Base-by-base conservation (phyloP, 768 basidiomycete genomes). In the Lyophyllum shimeji region DNA sequence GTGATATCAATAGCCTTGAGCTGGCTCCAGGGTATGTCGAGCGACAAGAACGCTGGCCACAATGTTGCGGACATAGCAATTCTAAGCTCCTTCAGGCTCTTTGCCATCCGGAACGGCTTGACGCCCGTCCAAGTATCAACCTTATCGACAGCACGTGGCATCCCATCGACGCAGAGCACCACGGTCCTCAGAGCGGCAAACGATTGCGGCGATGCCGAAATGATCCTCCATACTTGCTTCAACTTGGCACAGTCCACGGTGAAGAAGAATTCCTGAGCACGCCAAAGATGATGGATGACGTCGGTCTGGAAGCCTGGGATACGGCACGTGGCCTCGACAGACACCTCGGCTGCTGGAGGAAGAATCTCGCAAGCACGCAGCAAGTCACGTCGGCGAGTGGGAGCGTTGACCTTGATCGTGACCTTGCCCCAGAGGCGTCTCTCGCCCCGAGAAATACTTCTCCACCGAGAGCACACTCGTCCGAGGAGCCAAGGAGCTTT, bases 381-480 rank as follows among this genome's bases (percentile, higher is more conserved):
- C 3, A 59, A 49, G 3, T n/a, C 5, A 9, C 39, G 39, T 6
- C 21, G 44, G 17, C 21, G 40, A 27, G 54, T 49, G 9, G 34
- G 37, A 6, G 49, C 24, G n/a, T n/a, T n/a, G n/a, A 29, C 9
- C 6, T 24, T 45, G 17, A 54, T 54, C 25, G 50, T 46, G 1
- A 24, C 45, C 8, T 17, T 40, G 29, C 18, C 25, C 57, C 57
- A 59, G 23, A 59, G 44, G 17, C 53, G 57, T 11, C 48, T 31
- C 18, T 59, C 57, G 7, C 31, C 18, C 25, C 53, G 53, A 27
- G 57, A 46, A n/a, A 60, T 12, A 11, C n/a, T 1, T 42, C 58
- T 56, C 58, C 58, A 60, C 15, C 23, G 7, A 7, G 50, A 18
- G 15, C 58, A 60, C n/a, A 60, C 46, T 31, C 49, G 58, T 6